phyloP scores from a whole-genome alignment of 2,329 filamentous ascomycete genomes.

The Sporothrix luriei region DNA sequence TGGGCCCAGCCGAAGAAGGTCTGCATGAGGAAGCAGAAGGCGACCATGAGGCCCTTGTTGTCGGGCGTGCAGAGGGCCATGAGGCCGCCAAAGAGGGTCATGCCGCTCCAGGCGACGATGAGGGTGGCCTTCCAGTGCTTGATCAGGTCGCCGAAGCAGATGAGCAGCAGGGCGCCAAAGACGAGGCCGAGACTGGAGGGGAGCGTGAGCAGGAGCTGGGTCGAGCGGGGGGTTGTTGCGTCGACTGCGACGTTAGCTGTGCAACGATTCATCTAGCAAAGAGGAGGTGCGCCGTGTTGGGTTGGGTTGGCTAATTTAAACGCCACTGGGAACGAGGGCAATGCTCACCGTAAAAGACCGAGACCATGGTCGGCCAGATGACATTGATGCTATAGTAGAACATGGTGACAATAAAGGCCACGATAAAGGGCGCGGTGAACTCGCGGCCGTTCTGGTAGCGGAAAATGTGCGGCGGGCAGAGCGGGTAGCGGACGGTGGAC shows the following conservation, averaged over 20 bases:
- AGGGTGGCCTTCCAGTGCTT: slow-evolving; percentile 52
- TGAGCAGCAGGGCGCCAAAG: slow-evolving; percentile 48
- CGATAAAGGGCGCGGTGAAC: slow-evolving; percentile 31
- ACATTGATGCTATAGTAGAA: slow-evolving; percentile 47
- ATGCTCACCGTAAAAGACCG: slow-evolving; percentile 29
- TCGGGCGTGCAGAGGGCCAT: slow-evolving; percentile 48
- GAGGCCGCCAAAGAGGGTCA: slow-evolving; percentile 52
- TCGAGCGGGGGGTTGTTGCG: slow-evolving; percentile 39
- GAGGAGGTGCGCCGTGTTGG: no score
- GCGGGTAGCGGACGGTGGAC: slow-evolving; percentile 42
- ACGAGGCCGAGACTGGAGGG: slow-evolving; percentile 51
- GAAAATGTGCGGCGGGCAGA: slow-evolving; percentile 52
- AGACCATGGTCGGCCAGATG: slow-evolving; percentile 51
- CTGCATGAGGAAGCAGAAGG: slow-evolving; percentile 49
- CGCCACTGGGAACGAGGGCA: no score
- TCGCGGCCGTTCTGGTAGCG: slow-evolving; percentile 47
- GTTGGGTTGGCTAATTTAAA: no score
- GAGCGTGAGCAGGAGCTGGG: slow-evolving; percentile 44
- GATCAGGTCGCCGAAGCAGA: slow-evolving; percentile 47
- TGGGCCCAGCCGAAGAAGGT: slow-evolving; percentile 32
- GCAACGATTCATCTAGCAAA: no score
- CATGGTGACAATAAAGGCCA: slow-evolving; percentile 30
- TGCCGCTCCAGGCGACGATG: slow-evolving; percentile 47
- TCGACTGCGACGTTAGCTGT: slow-evolving; percentile 37
- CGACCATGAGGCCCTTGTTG: slow-evolving; percentile 51